Base-by-base conservation (phyloP, 768 basidiomycete genomes). In the Xerocomellus intermedius region DNA sequence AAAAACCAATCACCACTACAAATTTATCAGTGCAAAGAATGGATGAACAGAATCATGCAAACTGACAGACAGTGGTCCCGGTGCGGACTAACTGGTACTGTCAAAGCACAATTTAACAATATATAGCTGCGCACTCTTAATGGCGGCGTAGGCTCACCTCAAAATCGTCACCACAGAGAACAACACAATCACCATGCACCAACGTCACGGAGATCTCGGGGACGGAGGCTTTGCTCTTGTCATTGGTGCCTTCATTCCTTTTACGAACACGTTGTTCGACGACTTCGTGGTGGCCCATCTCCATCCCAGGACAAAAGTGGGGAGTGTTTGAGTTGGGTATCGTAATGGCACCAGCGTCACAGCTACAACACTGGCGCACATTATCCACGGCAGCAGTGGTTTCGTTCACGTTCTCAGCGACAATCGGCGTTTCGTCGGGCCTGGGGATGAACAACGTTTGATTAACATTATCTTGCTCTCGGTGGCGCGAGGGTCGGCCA, bases 141-240 rank as follows among this genome's bases (percentile, higher is more conserved):
- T n/a, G 3, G 24, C 14, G 32, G 48, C 16, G 36, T 35, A n/a
- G 48, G 71, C 57, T 73, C 64, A 76, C 75, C 66, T 77, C 74
- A 50, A 74, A 76, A 42, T 72, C 73, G 48, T 73, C 76, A 10
- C 77, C 76, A 3, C 8, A 58, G 7, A 77, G 63, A 37, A 77
- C 43, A 2, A 73, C 58, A 47, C 69, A 63, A 61, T 77, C 76
- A 0, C 77, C 75, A 52, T 78, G 76, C 8, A 75, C 68, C 37
- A 77, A 62, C 19, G 71, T 75, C 50, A 75, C 36, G 17, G 68
- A 62, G 21, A 71, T 63, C 42, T 60, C 50, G 14, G 62, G 63
- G 8, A 47, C 39, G 13, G 55, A 39, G 16, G 54, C 21, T 57
- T 64, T 61, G 45, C 2, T 57, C 57, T 58, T 68, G 47, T 58